Percentiles rank a stretch among this genome's conserved stretches.
phyloP scores from a whole-genome alignment of 2,329 filamentous ascomycete genomes.

The Mycosphaerella sp. region DNA sequence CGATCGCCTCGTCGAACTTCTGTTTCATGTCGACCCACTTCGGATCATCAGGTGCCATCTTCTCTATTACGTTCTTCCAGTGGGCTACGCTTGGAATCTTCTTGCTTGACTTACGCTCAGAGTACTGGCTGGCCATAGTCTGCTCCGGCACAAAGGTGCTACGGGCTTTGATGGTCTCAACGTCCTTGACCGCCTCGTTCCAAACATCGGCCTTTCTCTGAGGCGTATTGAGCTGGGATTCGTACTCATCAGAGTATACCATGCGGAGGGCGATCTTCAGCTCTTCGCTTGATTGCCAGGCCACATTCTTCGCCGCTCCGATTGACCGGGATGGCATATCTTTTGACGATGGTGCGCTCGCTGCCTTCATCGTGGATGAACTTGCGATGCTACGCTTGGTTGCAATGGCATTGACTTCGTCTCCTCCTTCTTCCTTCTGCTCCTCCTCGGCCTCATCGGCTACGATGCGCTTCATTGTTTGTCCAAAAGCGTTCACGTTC shows the following conservation, averaged over 20 bases:
- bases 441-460: too few species aligned
- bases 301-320: neutral
- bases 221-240: neutral
- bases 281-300: neutral
- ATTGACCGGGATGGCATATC: neutral
- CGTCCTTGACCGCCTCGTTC: neutral
- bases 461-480: too few species aligned
- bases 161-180: neutral
- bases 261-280: neutral
- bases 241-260: neutral
- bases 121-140: neutral
- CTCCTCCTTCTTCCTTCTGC: neutral
- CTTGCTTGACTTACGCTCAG: neutral
- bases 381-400: neutral
- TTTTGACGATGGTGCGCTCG: neutral
- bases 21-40: neutral
- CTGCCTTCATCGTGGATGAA: neutral
- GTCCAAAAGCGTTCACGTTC: too few species aligned
- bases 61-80: neutral
- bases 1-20: neutral
- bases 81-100: neutral
- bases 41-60: neutral
- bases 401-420: neutral
- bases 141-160: neutral
- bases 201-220: neutral